Base-by-base conservation (phyloP, 805 yeast genomes). In the Grigorovia transvaalensis region DNA sequence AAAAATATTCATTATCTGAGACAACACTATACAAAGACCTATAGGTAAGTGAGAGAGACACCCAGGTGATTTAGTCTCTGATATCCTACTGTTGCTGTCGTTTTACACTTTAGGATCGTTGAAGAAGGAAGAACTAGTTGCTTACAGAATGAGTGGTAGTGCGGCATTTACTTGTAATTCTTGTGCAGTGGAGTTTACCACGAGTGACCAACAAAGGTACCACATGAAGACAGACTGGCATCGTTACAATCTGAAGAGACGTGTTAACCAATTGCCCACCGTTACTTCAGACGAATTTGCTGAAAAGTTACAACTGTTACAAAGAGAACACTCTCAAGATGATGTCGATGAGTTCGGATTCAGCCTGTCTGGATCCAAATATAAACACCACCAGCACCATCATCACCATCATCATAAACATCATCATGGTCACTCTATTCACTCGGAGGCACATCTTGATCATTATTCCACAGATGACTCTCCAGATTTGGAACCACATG, bases 181-280 rank as follows among this genome's bases (percentile, higher is more conserved):
- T 19, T 93, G 99, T 69, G 81, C 81, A 23, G 80, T 88, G 56
- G 82, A 82, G 46, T 93, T 93, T 63, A 79, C 83, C 45, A 74
- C 82, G 41, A 84, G 95, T n/a, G 93, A 84, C 56, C 74, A 82
- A 53, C 99, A 93, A 71, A 76, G 98, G 56, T 77, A 77, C 57
- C 99, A 93, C 66, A 93, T 93, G 99, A 88, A 87, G 65, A 83
- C 96, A 2, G 99, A 93, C 52, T 93, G 99, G 99, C 99, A 93
- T 65, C 78, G 99, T 56, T 93, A 93, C 69, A 93, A 93, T 63
- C 76, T 93, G 63, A 93, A 93, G 65, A 81, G 99, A 71, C 79
- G 96, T 61, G 96, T 93, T 35, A 96, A 96, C 0, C 77, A 78
- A 33, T 70, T 89, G 53, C 84, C 90, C 7, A 84, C 95, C 1